Evolutionary conservation across 116 monocot species (phyloP), one percentile per base, ranked within the genome.

Genomic region (Iris pallida): DNA sequence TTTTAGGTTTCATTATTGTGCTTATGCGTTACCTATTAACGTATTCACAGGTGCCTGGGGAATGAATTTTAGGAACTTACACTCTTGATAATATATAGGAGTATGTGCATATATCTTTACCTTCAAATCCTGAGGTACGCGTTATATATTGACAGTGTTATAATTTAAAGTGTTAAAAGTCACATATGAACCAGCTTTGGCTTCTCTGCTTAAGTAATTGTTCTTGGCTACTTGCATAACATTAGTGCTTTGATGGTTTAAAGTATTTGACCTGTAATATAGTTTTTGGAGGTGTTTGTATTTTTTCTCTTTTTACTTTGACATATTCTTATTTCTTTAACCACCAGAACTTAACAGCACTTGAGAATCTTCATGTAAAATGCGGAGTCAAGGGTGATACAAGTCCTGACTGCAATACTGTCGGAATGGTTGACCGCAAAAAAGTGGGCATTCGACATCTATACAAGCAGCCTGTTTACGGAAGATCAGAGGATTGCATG

Each of bases 51-150:
- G 86, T 93, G 14, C 90, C 90, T 73, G 98, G 93, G 48, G 90
- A 98, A 76, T 72, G 90, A 55, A 73, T 88, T 68, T 63, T 98
- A 69, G 98, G 98, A 63, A 65, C 82, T 8, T 98, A 87, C 71
- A 78, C 64, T 82, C 82, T 98, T 66, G 98, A 93, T 68, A 83
- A 90, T 85, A 59, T 82, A 52, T 80, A 76, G 64, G 81, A 88
- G 43, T 76, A 79, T 66, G 42, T 60, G 54, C 81, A 83, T 78
- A 68, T 93, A 66, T 66, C n/a, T 67, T 67, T 98, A 66, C 85
- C 86, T 58, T 71, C 90, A 73, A 88, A 85, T 57, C 74, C 73
- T n/a, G n/a, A n/a, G n/a, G n/a, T n/a, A n/a, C n/a, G n/a, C n/a
- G n/a, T n/a, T n/a, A n/a, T n/a, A n/a, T n/a, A n/a, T n/a, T n/a